Evolutionary conservation across 306 rosid species (phyloP), one percentile per base, ranked within the genome.

Genomic region (Sicyos edulis): DNA sequence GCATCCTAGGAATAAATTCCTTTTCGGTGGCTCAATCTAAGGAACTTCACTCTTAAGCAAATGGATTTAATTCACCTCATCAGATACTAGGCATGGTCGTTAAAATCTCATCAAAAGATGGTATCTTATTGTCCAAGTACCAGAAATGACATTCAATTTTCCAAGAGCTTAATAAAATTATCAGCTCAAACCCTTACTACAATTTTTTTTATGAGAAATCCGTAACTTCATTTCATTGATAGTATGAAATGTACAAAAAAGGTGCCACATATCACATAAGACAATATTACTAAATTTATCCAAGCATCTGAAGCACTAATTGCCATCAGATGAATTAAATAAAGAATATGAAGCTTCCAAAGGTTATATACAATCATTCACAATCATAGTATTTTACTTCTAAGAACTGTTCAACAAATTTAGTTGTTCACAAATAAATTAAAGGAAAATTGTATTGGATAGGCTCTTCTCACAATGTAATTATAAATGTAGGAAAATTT

Each of bases 71-170:
- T n/a, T 10, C 13, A n/a, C 70, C 51, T 64, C 15, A 10, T 64
- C 52, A 37, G 20, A 64, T 10, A 10, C 51, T 9, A 40, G 22
- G 26, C 26, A 40, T 40, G 32, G 45, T 32, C 19, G 53, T 64
- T 37, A 16, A 64, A 64, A 64, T 37, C 70, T 64, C 53, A 19
- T 40, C 70, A 64, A 13, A 64, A 19, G 40, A 42, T 58, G 64
- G 9, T 45, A 64, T 52, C 29, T 44, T 17, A 32, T 61, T 3
- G 50, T 64, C 70, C 29, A 64, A 19, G 53, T 64, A 37, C 15
- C 34, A 44, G 34, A 65, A 65, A 42, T 19, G 71, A 66, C 37
- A 66, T 12, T 6, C 40, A 44, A 44, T 44, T 42, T 65, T 20
- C 54, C 37, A 64, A 40, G 6, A 64, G 16, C 24, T 42, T 4